A percentile compares a stretch with the other conserved stretches of the same genome.
phyloP scores from a whole-genome alignment of 345 rosid genomes.

The Anastatica hierochuntica region DNA sequence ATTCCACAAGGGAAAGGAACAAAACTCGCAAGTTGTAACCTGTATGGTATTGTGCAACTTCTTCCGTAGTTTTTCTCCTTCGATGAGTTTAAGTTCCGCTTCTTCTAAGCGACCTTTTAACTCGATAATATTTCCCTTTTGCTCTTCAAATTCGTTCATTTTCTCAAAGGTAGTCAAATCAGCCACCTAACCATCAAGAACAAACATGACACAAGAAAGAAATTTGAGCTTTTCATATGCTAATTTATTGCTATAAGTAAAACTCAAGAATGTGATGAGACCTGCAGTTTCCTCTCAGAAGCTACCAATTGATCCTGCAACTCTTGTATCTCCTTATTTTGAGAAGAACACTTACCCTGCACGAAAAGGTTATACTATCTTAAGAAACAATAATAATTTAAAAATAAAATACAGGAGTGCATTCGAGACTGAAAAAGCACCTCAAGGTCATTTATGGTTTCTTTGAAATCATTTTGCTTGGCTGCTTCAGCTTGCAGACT shows the following conservation, averaged over 20 bases:
- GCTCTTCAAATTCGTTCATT: slow-evolving; percentile 59
- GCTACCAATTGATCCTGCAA: slow-evolving; percentile 55
- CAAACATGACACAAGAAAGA: background rate
- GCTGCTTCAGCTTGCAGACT: slow-evolving; percentile 40
- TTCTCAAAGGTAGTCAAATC: slow-evolving; percentile 73
- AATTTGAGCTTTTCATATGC: background rate
- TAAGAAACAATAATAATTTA: background rate
- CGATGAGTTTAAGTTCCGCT: slow-evolving; percentile 74
- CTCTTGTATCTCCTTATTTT: slow-evolving; percentile 53
- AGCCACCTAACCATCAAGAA: slow-evolving; percentile 40
- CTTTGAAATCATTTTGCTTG: slow-evolving; percentile 56
- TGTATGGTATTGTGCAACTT: slow-evolving; percentile 92
- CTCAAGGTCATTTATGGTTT: slow-evolving; percentile 70
- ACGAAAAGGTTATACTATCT: slow-evolving; percentile 10
- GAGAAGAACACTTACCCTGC: slow-evolving; percentile 62
- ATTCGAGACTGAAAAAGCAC: slow-evolving; percentile 27
- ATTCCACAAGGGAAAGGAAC: background rate
- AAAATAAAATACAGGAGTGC: background rate
- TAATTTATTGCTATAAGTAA: background rate
- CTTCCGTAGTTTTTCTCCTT: slow-evolving; percentile 89
- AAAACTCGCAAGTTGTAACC: slow-evolving; percentile 31
- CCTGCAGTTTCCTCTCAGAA: slow-evolving; percentile 72
- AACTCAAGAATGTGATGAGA: slow-evolving; percentile 17
- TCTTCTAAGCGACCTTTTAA: slow-evolving; percentile 58
- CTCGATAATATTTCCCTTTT: slow-evolving; percentile 50